These are phyloP conservation scores for Nemania abortiva DNA, from an alignment of 2,329 filamentous ascomycete genomes.

Conservation along the genomic window DNA sequence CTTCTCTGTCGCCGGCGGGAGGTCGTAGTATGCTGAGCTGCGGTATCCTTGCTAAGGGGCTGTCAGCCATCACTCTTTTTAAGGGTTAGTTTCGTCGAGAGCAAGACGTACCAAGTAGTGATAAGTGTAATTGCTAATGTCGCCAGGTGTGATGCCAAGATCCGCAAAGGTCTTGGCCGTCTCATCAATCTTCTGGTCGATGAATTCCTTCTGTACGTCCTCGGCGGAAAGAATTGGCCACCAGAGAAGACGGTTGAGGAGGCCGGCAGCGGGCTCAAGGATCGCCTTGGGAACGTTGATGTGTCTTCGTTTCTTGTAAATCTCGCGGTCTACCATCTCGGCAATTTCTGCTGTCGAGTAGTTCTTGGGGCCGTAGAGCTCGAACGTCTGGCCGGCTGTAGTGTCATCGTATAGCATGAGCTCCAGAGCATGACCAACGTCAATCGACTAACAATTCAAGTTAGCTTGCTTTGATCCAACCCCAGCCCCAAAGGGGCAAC, in stretches of 20 bases:
- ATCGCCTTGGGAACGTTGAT: constrained; percentile 89
- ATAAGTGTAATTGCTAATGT: constrained; percentile 88
- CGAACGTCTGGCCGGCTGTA: constrained; percentile 90
- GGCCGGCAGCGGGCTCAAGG: constrained; percentile 78
- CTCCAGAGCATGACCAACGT: constrained; percentile 90
- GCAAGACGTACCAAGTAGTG: constrained; percentile 84
- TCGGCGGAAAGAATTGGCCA: constrained; percentile 87
- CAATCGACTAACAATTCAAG: constrained; percentile 72
- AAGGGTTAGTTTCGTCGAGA: background rate
- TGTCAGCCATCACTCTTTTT: constrained; percentile 40
- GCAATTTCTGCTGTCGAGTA: constrained; percentile 92
- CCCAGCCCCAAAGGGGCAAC: constrained; percentile 45
- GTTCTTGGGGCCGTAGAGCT: constrained; percentile 93
- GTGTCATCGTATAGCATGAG: constrained; percentile 90
- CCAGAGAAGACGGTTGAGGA: constrained; percentile 88
- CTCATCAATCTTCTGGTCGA: constrained; percentile 91
- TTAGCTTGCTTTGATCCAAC: constrained; percentile 27
- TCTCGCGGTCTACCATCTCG: constrained; percentile 89
- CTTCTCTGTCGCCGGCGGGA: constrained; percentile 93
- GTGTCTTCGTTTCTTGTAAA: constrained; percentile 88
- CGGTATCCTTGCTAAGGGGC: constrained; percentile 83
- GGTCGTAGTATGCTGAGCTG: constrained; percentile 88
- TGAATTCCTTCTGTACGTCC: constrained; percentile 90
- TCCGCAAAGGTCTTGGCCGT: constrained; percentile 96
- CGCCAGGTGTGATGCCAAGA: constrained; percentile 87